phyloP scores from a whole-genome alignment of 345 rosid genomes.

The Acer saccharum region DNA sequence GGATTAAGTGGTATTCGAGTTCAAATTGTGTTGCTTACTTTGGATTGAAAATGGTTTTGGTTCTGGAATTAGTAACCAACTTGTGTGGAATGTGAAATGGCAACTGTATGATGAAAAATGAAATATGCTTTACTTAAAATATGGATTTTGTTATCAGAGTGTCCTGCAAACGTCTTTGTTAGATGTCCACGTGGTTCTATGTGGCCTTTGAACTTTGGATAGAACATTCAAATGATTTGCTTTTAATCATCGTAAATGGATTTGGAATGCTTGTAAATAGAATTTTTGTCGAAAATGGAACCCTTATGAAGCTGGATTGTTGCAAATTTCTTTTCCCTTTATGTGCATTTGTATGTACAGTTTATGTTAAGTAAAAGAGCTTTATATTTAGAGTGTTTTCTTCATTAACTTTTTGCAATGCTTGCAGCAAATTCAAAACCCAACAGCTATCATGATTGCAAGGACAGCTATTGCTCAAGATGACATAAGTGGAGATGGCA shows the following conservation, averaged over 20 bases:
- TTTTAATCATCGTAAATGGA: not conserved
- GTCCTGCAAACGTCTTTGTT: not conserved
- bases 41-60: not conserved
- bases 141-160: not conserved
- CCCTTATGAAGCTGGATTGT: not conserved
- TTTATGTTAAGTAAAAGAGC: not conserved
- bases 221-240: not conserved
- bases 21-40: not conserved
- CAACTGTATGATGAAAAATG: not conserved
- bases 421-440: constrained; percentile 95
- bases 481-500: constrained; percentile 96
- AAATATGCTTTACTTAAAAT: not conserved
- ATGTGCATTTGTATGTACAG: not conserved
- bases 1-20: not conserved
- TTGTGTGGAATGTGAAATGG: too few species aligned
- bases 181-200: not conserved
- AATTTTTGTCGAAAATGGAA: not conserved
- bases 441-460: constrained; percentile 98
- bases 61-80: too few species aligned
- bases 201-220: not conserved
- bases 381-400: not conserved
- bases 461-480: constrained; percentile 99
- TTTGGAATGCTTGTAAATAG: not conserved
- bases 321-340: not conserved
- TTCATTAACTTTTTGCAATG: constrained; percentile 22